Evolutionary conservation across 139 green algal species (phyloP).

Genomic region (Desmodesmus armatus): DNA sequence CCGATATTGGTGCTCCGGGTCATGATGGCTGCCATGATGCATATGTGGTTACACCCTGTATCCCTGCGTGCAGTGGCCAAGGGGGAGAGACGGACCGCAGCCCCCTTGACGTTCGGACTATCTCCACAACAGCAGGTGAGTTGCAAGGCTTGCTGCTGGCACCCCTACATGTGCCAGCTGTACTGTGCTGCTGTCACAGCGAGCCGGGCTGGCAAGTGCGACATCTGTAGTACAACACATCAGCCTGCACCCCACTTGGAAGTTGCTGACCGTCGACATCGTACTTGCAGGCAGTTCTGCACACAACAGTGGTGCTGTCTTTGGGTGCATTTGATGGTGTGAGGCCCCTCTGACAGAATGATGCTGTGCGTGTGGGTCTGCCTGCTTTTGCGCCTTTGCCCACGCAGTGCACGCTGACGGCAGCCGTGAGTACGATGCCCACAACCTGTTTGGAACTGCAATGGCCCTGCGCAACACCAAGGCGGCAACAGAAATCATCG

Average conservation of each 20-base stretch:
- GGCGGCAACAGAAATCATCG: background rate
- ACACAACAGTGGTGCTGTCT: background rate
- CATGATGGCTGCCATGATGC: too few relatives aligned
- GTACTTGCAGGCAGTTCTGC: background rate
- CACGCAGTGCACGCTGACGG: constrained; percentile 4
- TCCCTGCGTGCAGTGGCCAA: too few relatives aligned
- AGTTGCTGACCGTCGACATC: background rate
- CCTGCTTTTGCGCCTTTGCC: background rate
- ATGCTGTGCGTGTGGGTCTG: background rate
- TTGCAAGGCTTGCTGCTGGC: background rate
- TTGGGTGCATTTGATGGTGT: background rate
- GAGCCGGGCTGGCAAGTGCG: too few relatives aligned
- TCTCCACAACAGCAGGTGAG: constrained; percentile 2
- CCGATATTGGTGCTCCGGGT: too few relatives aligned
- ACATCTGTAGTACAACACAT: background rate
- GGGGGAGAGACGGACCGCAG: too few relatives aligned
- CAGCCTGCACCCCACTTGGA: background rate
- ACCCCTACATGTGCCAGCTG: background rate
- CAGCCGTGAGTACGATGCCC: constrained; percentile 5
- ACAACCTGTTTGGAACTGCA: constrained; percentile 17
- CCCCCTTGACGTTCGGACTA: too few relatives aligned
- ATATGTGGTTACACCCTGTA: too few relatives aligned
- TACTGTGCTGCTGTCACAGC: background rate
- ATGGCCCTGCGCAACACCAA: constrained; percentile 1
- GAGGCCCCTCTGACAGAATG: background rate